Conservation (phyloP, 345 rosid species). For the Aethionema arabicum region DNA sequence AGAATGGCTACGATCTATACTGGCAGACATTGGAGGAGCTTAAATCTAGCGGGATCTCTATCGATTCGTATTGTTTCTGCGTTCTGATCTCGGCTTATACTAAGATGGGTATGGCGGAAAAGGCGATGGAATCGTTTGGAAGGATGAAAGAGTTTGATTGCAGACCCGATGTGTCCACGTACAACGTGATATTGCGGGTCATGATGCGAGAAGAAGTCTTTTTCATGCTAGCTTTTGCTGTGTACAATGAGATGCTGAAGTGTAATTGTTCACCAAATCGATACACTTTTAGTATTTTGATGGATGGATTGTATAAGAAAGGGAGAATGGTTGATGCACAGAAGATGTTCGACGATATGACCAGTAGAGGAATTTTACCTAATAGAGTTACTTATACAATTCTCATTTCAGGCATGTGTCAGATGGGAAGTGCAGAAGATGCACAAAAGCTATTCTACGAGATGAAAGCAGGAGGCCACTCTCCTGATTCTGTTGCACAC, state of each 20-base stretch:
- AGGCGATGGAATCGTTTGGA: constrained; percentile 72
- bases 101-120: constrained; percentile 53
- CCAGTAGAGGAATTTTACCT: constrained; percentile 50
- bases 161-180: constrained; percentile 61
- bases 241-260: constrained; percentile 70
- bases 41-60: constrained; percentile 36
- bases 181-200: constrained; percentile 52
- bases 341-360: constrained; percentile 82
- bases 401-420: constrained; percentile 68
- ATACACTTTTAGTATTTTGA: constrained; percentile 59
- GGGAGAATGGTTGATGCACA: constrained; percentile 59
- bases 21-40: constrained; percentile 64
- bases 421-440: constrained; percentile 45
- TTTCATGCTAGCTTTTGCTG: constrained; percentile 55
- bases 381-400: constrained; percentile 49
- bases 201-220: constrained; percentile 43
- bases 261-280: constrained; percentile 52
- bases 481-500: constrained; percentile 56
- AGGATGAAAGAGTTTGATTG: constrained; percentile 70
- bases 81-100: constrained; percentile 61
- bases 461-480: constrained; percentile 61
- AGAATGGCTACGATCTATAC: constrained; percentile 53
- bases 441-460: constrained; percentile 58
- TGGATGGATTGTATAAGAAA: constrained; percentile 57
- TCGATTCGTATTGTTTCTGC: constrained; percentile 50